Evolutionary conservation across 192 early-diverging fungal species (phyloP).

Genomic region (Entrophospora sp.): DNA sequence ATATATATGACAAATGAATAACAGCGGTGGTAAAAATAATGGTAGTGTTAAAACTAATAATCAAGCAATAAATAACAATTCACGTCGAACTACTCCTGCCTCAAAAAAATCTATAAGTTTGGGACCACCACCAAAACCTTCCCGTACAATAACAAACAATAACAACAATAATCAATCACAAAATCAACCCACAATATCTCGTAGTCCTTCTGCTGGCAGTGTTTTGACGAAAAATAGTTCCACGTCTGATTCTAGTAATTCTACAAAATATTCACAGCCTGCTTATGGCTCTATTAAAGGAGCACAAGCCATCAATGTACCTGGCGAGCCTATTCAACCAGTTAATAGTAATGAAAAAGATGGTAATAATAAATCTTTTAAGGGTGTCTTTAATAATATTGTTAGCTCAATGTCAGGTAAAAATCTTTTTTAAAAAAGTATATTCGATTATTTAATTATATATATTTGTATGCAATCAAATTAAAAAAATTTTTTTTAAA

Average conservation of each 20-base stretch:
- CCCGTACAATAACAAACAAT: neutral
- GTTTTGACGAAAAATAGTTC: constrained; percentile 23
- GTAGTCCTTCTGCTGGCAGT: constrained; percentile 15
- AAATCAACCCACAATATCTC: neutral
- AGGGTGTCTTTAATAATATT: constrained; percentile 46
- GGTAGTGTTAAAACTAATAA: neutral
- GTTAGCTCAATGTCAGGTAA: constrained; percentile 43
- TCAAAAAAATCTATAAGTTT: constrained; percentile 5
- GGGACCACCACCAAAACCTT: constrained; percentile 9
- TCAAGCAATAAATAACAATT: neutral
- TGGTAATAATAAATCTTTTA: constrained; percentile 35
- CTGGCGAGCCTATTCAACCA: constrained; percentile 23
- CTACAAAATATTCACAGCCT: constrained; percentile 18
- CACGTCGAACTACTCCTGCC: neutral
- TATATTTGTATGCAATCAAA: neutral
- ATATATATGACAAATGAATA: constrained; percentile 6
- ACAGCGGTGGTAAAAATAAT: neutral
- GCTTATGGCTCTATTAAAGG: constrained; percentile 24
- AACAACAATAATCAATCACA: too few relatives aligned
- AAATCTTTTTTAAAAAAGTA: neutral
- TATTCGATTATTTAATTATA: neutral
- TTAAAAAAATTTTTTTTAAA: neutral
- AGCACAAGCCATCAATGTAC: constrained; percentile 25
- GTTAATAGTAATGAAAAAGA: constrained; percentile 12
- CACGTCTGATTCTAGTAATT: constrained; percentile 23